phyloP scores from a whole-genome alignment of 352 stramenopile species.

The Phytopythium montanum region DNA sequence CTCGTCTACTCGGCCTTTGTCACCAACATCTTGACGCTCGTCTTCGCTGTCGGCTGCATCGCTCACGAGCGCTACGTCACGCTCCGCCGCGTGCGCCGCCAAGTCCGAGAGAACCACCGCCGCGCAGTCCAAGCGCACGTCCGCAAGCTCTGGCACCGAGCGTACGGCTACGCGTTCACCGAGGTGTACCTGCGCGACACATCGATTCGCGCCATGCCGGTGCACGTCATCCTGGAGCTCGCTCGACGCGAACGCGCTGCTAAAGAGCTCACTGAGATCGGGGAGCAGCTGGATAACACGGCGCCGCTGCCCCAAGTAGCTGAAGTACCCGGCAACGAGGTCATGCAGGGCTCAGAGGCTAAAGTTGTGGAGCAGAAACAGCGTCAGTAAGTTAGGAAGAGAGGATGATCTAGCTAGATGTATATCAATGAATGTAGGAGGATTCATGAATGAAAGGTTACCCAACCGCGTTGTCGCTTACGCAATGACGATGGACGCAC shows the following conservation, averaged over 20 bases:
- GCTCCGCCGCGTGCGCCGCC: conserved; percentile 29
- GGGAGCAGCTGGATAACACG: conserved; percentile 37
- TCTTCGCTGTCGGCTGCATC: conserved; percentile 50
- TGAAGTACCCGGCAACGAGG: neutral
- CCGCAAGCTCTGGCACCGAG: conserved; percentile 52
- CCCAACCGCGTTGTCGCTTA: conserved; percentile 1
- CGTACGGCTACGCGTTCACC: conserved; percentile 48
- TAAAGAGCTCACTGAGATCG: conserved; percentile 31
- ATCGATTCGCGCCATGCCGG: conserved; percentile 40
- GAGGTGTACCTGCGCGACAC: conserved; percentile 53
- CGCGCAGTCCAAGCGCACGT: conserved; percentile 39
- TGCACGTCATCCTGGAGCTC: conserved; percentile 58
- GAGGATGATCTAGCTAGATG: neutral
- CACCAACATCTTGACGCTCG: conserved; percentile 48
- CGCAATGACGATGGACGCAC: neutral
- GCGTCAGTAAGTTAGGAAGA: neutral
- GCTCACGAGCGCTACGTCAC: conserved; percentile 33
- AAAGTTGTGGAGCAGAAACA: neutral
- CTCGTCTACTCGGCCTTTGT: conserved; percentile 51
- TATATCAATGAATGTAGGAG: neutral
- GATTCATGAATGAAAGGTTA: neutral
- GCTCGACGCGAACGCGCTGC: conserved; percentile 37
- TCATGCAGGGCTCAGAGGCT: neutral
- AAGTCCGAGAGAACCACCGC: conserved; percentile 39
- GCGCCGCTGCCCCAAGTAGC: neutral